phyloP scores from a whole-genome alignment of 257 asterid species.

The Solanum sejunctum region DNA sequence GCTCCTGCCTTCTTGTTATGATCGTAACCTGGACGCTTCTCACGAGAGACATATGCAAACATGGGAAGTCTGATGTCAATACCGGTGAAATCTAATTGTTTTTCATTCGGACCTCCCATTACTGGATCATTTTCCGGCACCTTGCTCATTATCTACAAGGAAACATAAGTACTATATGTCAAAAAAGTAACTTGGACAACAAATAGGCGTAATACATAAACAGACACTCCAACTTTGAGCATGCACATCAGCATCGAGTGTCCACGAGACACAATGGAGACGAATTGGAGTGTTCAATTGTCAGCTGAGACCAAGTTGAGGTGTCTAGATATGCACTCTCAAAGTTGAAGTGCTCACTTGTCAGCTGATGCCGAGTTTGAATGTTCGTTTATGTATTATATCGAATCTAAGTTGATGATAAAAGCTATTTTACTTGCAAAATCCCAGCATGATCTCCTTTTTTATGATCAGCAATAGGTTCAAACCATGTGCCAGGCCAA shows the following conservation, averaged over 20 bases:
- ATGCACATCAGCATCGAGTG: background rate
- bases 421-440: slow-evolving; percentile 39
- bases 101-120: slow-evolving; percentile 66
- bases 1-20: slow-evolving; percentile 99
- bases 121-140: slow-evolving; percentile 74
- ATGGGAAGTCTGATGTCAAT: slow-evolving; percentile 71
- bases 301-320: background rate
- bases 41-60: slow-evolving; percentile 93
- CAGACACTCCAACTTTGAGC: background rate
- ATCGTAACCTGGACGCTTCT: slow-evolving; percentile 75
- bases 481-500: slow-evolving; percentile 97
- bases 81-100: slow-evolving; percentile 61
- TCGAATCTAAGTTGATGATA: background rate
- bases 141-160: slow-evolving; percentile 78
- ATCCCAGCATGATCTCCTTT: slow-evolving; percentile 96
- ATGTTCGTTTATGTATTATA: background rate
- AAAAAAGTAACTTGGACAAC: background rate
- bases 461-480: slow-evolving; percentile 45
- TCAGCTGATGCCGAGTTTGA: background rate
- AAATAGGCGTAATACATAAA: background rate
- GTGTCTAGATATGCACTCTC: too few relatives aligned
- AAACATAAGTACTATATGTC: background rate
- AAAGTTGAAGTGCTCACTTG: too few relatives aligned
- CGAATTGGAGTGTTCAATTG: background rate
- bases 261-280: background rate